These are phyloP conservation scores for Paramecium pentaurelia DNA, from an alignment of 73 alveolate genomes.

Conservation along the genomic window DNA sequence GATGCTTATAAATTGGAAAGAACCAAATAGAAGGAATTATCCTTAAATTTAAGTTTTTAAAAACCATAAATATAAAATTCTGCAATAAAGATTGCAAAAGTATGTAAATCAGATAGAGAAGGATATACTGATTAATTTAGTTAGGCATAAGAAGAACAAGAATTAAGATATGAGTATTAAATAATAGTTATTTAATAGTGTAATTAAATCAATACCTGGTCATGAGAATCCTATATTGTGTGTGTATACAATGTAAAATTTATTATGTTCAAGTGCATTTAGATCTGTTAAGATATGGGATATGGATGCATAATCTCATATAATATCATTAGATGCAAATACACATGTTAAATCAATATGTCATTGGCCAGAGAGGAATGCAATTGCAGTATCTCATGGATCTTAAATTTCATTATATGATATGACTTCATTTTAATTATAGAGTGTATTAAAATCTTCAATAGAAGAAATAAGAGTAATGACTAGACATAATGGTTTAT, in stretches of 20 bases:
- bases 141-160: neutral
- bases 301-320: neutral
- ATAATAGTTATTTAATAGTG: neutral
- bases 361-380: conserved; percentile 46
- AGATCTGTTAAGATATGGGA: conserved; percentile 25
- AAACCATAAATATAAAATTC: neutral
- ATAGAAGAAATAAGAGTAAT: conserved; percentile 28
- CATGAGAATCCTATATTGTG: conserved; percentile 4
- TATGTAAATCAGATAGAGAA: neutral
- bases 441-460: neutral
- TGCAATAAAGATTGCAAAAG: neutral
- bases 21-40: neutral
- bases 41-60: conserved; percentile 6
- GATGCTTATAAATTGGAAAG: neutral
- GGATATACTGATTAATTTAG: neutral
- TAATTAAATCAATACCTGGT: neutral
- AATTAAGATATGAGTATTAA: conserved; percentile 1
- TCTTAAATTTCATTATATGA: neutral
- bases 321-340: neutral
- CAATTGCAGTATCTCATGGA: conserved; percentile 32
- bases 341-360: neutral
- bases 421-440: neutral
- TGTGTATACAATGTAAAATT: neutral
- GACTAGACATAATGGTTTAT: neutral
- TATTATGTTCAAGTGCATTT: neutral